Conservation (phyloP, 176 grass and related monocot genomes). For the Canna indica region DNA sequence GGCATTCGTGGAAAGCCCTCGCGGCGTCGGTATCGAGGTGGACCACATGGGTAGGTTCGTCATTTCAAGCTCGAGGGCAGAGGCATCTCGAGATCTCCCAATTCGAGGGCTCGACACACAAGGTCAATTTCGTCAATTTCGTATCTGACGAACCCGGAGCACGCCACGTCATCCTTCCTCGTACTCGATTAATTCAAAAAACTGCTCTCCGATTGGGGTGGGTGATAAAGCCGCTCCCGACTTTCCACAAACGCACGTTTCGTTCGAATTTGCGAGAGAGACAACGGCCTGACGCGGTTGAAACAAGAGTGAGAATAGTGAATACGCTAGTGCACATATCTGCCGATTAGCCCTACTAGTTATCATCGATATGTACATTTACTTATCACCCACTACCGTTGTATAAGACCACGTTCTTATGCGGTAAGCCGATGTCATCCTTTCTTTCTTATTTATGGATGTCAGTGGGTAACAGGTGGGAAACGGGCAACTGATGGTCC, state of each 20-base stretch:
- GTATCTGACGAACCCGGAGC: neutral
- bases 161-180: slow-evolving; percentile 82
- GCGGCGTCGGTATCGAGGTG: slow-evolving; percentile 23
- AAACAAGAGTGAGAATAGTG: neutral
- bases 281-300: neutral
- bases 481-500: neutral
- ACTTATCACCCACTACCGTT: neutral
- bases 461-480: neutral
- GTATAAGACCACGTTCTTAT: neutral
- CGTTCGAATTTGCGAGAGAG: neutral
- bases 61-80: slow-evolving; percentile 11
- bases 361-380: neutral
- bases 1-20: slow-evolving; percentile 18
- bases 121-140: slow-evolving; percentile 11
- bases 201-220: neutral
- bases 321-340: too few species aligned
- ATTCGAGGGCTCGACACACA: slow-evolving; percentile 8
- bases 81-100: slow-evolving; percentile 18
- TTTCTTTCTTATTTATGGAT: neutral
- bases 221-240: neutral
- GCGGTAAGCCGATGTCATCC: neutral
- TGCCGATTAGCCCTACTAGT: neutral
- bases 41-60: slow-evolving; percentile 26
- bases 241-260: neutral
- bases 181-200: slow-evolving; percentile 41